Base-by-base conservation (phyloP, 2,329 filamentous ascomycete species). In the Teratosphaeria pseudoeucalypti region DNA sequence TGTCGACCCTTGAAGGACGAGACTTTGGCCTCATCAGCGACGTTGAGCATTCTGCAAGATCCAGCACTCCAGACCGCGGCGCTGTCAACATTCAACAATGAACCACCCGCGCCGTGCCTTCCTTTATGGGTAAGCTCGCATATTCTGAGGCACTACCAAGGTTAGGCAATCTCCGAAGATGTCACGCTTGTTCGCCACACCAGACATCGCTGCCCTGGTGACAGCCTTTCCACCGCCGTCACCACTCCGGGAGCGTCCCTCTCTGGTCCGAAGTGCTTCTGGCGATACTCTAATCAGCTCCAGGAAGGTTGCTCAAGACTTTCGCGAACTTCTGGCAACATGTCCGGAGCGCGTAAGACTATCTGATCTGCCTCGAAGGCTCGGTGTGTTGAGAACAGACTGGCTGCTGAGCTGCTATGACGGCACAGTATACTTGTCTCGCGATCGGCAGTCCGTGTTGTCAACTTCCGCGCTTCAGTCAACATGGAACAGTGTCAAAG, bases 191-290 rank as follows among this genome's bases (percentile, higher is more conserved):
- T 69, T 70, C 55, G 65, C 65, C 14, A 58, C 67, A 6, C 58
- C 62, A 27, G 68, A 70, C 37, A 66, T 70, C 11, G 67, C 65
- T 27, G 61, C 63, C 23, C 62, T 70, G 43, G 62, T 68, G 11
- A 57, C 62, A 39, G 63, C 64, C 55, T 65, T 68, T 63, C 57
- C 61, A 58, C 67, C 67, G 32, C 61, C 63, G 16, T 57, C 58
- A 23, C 63, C 61, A 47, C 63, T 57, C n/a, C 62, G 52, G 49
- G 60, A 57, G 7, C 60, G 62, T 19, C 63, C 67, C 7, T 56
- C 60, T 19, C 60, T 70, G 3, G 62, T 70, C 14, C 59, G 63
- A 23, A 67, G 63, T 54, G 58, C 55, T 16, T 64, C 64, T 19
- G 65, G 63, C 16, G 61, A 66, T 57, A 60, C 59, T 49, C 56